Evolutionary conservation across 805 yeast genomes (phyloP).

Genomic region (Kodamaea kaohsiungensis): DNA sequence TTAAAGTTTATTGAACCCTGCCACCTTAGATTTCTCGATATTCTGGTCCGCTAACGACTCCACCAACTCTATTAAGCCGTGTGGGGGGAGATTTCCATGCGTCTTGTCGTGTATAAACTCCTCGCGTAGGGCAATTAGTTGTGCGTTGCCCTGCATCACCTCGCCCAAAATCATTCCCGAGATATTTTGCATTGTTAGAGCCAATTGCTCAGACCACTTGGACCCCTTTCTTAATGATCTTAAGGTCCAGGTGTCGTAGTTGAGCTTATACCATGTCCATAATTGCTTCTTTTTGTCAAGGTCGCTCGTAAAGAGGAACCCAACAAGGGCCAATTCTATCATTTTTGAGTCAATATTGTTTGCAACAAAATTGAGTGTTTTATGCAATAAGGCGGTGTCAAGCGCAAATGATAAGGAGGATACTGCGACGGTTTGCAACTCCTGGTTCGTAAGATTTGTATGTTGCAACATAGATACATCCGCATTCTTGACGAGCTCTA

Average conservation of each 20-base stretch:
- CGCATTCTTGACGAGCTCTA: constrained; percentile 53
- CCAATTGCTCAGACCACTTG: constrained; percentile 47
- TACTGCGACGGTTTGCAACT: constrained; percentile 57
- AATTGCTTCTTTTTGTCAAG: constrained; percentile 31
- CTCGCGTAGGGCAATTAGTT: constrained; percentile 22
- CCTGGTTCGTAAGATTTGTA: constrained; percentile 31
- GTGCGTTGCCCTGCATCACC: constrained; percentile 38
- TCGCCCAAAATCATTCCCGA: constrained; percentile 41
- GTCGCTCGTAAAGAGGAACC: constrained; percentile 43
- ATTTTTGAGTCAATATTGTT: constrained; percentile 56
- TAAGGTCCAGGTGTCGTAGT: constrained; percentile 54
- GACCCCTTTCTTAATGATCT: constrained; percentile 48
- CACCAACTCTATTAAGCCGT: constrained; percentile 31
- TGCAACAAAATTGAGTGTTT: constrained; percentile 56
- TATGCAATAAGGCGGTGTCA: constrained; percentile 47
- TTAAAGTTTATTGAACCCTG: not conserved
- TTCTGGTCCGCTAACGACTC: constrained; percentile 23
- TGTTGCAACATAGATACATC: constrained; percentile 44
- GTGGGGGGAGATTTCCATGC: constrained; percentile 34
- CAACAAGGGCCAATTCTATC: constrained; percentile 60
- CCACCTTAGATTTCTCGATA: constrained; percentile 15
- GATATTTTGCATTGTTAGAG: constrained; percentile 44
- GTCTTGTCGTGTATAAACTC: constrained; percentile 34
- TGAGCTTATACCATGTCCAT: constrained; percentile 59
- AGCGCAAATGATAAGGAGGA: constrained; percentile 53